Conservation (phyloP, 345 rosid genomes). For the Eucalyptus cloeziana region DNA sequence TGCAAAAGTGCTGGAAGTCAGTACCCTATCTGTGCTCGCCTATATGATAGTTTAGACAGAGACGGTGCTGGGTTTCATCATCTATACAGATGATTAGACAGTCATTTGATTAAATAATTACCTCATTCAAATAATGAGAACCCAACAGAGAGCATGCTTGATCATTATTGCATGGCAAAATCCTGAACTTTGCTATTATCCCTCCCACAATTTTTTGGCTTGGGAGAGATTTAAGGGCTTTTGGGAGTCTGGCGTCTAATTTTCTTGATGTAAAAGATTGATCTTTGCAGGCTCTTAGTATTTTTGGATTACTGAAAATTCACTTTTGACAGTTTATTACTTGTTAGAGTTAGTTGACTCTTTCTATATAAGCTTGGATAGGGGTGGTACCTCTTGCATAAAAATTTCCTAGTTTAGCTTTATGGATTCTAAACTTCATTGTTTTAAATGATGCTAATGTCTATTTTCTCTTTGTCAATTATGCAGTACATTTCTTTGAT, state of each 20-base stretch:
- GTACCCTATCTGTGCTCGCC: neutral
- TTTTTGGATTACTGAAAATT: neutral
- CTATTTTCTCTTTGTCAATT: neutral
- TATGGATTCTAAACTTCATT: neutral
- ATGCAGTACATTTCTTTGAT: constrained; percentile 82
- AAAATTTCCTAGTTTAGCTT: neutral
- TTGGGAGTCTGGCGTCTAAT: neutral
- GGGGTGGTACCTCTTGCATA: neutral
- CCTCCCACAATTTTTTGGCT: neutral
- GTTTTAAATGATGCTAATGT: neutral
- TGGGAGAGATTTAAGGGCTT: neutral
- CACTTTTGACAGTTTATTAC: neutral
- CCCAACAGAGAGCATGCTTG: neutral
- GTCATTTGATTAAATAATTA: neutral
- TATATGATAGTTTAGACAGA: neutral
- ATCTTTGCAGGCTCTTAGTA: neutral
- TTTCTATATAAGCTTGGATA: neutral
- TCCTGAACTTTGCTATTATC: neutral
- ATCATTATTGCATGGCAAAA: neutral
- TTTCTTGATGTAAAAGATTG: neutral
- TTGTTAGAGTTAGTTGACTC: neutral
- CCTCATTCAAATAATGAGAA: neutral
- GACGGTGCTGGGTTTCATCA: neutral
- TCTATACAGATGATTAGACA: neutral
- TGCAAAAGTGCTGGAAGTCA: neutral